Evolutionary conservation across 1,139 yeast species (phyloP), one percentile per base, ranked within the genome.

Genomic region (Chernovozyma sophiae-reginae): DNA sequence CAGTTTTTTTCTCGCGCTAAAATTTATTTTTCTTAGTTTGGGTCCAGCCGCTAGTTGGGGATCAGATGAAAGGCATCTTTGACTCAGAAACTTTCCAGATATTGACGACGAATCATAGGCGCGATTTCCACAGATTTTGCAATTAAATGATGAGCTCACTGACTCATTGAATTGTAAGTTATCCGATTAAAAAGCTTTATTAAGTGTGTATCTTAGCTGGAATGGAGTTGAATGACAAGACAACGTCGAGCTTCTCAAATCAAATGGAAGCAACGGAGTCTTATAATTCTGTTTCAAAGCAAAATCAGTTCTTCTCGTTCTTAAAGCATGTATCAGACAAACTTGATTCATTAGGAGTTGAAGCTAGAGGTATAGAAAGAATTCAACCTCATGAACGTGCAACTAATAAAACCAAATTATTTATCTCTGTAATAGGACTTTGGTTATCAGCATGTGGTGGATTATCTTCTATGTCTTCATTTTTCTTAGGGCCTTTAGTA

Each of bases 381-480:
- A 78, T 85, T 23, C 63, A 74, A 33, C 85, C 95, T 0, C 69
- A 79, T 43, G 87, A 85, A 43, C 67, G 96, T 43, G 68, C 80
- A 19, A 62, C 72, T 4, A 71, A 75, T 30, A 64, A 65, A 30
- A 40, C 54, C 17, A 65, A 66, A 32, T 81, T 79, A 40, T 67
- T 80, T 34, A 37, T 81, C 6, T 71, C 80, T 16, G 86, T 85
- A 14, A 61, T 75, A 13, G 90, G 95, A 2, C 69, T 86, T 34
- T 86, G 96, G 96, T 55, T 84, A 24, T 79, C 90, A 26, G 96
- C 90, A 0, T 74, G 89, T 44, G 94, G 95, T 38, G 90, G 95
- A 1, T 63, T 86, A 25, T 81, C 94, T 4, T 83, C 95, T 1
- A 83, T 86, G 86, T 82, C 95, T 1, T 77, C 92, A 2, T 86